Conservation (phyloP, 371 early-diverging fungal species). For the Mortierella sp. region DNA sequence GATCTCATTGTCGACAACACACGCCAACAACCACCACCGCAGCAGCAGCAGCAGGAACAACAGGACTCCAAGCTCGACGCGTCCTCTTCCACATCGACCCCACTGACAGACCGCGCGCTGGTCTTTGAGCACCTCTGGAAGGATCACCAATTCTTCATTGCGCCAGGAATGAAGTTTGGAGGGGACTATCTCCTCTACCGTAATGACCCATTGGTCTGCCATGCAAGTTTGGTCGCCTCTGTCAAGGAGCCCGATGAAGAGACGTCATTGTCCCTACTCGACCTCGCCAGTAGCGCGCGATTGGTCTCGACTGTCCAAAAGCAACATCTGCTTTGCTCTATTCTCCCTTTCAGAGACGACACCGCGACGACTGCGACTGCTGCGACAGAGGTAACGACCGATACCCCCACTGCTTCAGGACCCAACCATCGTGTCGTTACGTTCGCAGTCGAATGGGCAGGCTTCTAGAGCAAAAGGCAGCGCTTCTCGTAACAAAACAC, state of each 20-base stretch:
- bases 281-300: constrained; percentile 39
- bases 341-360: neutral
- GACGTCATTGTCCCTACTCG: constrained; percentile 15
- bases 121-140: constrained; percentile 44
- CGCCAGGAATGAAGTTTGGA: constrained; percentile 56
- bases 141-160: constrained; percentile 28
- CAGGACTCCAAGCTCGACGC: neutral
- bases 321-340: constrained; percentile 39
- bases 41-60: neutral
- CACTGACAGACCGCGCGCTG: neutral
- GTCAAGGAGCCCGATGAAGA: constrained; percentile 15
- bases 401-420: neutral
- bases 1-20: constrained; percentile 10
- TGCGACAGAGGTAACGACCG: neutral
- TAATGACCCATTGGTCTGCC: constrained; percentile 45
- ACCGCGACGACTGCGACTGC: neutral
- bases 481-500: too few relatives aligned
- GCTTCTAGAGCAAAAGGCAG: neutral
- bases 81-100: neutral
- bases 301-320: constrained; percentile 53
- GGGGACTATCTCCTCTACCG: constrained; percentile 54
- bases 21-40: neutral
- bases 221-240: constrained; percentile 45
- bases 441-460: constrained; percentile 3
- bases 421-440: neutral